A percentile compares a stretch with the other conserved stretches of the same genome.
These are phyloP conservation scores for Leptographium flavum DNA, from an alignment of 2,329 filamentous ascomycete species.

Conservation along the genomic window DNA sequence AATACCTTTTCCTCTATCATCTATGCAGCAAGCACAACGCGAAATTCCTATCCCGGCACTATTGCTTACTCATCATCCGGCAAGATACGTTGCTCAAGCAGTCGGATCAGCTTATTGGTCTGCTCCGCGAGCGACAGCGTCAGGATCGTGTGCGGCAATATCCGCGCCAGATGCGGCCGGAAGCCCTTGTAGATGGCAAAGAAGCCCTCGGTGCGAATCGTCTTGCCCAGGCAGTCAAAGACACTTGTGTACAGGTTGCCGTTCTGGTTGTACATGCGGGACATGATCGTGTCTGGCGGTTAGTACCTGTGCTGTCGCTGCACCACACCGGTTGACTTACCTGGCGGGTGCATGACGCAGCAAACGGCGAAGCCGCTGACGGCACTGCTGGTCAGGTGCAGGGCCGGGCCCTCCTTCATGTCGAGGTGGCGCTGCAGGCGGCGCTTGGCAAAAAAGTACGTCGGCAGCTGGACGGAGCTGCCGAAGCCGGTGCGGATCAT, in stretches of 20 bases:
- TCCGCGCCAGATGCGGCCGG: slow-evolving; percentile 83
- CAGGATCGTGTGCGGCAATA: slow-evolving; percentile 88
- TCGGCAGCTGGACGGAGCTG: slow-evolving; percentile 89
- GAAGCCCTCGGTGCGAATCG: slow-evolving; percentile 77
- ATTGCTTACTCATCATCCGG: slow-evolving; percentile 19
- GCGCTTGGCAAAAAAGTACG: slow-evolving; percentile 95
- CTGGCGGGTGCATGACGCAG: slow-evolving; percentile 93
- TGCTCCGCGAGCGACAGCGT: slow-evolving; percentile 91
- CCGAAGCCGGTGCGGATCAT: slow-evolving; percentile 96
- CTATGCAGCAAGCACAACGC: too few relatives aligned
- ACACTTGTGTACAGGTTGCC: slow-evolving; percentile 92
- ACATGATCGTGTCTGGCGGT: slow-evolving; percentile 84
- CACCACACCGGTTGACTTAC: slow-evolving; percentile 42
- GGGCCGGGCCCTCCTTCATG: slow-evolving; percentile 77
- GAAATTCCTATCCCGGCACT: too few relatives aligned
- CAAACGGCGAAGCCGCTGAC: slow-evolving; percentile 92
- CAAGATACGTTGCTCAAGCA: slow-evolving; percentile 50
- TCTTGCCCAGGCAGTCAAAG: slow-evolving; percentile 84
- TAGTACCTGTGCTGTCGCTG: too few relatives aligned
- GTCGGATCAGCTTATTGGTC: slow-evolving; percentile 83
- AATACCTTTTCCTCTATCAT: too few relatives aligned
- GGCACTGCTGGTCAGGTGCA: slow-evolving; percentile 81
- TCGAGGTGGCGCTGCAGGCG: slow-evolving; percentile 66
- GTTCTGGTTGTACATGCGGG: slow-evolving; percentile 95
- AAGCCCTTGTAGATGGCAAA: slow-evolving; percentile 97